Evolutionary conservation across 768 basidiomycete genomes (phyloP).

Genomic region (Kwoniella dejecticola): DNA sequence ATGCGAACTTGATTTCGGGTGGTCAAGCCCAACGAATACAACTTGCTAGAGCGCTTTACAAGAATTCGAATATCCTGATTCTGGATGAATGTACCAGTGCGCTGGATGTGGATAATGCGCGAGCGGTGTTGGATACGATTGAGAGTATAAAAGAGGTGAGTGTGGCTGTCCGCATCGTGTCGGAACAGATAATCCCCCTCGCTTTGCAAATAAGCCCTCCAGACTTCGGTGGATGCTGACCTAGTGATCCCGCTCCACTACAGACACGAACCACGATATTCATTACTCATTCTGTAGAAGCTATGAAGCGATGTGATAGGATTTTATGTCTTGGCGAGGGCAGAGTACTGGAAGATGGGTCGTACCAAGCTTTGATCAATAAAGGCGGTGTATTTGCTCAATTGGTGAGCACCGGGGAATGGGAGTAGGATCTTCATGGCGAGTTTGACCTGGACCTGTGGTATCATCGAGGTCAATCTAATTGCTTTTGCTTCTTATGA

Average conservation of each 20-base stretch:
- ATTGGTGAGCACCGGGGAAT: slow-evolving; percentile 77
- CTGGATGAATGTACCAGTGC: slow-evolving; percentile 96
- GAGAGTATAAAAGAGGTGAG: slow-evolving; percentile 64
- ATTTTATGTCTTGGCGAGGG: slow-evolving; percentile 82
- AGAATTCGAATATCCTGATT: slow-evolving; percentile 71
- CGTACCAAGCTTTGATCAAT: slow-evolving; percentile 70
- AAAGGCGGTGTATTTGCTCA: slow-evolving; percentile 71
- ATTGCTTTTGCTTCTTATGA: no score
- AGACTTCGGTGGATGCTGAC: not conserved
- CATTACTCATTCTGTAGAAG: slow-evolving; percentile 87
- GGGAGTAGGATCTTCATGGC: no score
- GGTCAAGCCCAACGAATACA: slow-evolving; percentile 92
- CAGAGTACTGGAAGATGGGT: slow-evolving; percentile 72
- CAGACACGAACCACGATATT: slow-evolving; percentile 73
- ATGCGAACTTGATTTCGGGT: slow-evolving; percentile 85
- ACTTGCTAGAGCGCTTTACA: slow-evolving; percentile 86
- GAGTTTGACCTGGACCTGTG: no score
- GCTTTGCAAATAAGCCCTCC: not conserved
- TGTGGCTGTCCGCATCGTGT: not conserved
- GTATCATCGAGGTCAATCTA: no score
- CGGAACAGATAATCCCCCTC: not conserved
- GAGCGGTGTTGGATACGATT: slow-evolving; percentile 77
- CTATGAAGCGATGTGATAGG: slow-evolving; percentile 90
- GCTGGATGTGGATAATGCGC: slow-evolving; percentile 80
- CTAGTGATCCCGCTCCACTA: not conserved